Percentiles rank a stretch among this genome's conserved stretches.
These are phyloP conservation scores for Arctostaphylos glauca DNA, from an alignment of 148 eudicot genomes.

Conservation along the genomic window DNA sequence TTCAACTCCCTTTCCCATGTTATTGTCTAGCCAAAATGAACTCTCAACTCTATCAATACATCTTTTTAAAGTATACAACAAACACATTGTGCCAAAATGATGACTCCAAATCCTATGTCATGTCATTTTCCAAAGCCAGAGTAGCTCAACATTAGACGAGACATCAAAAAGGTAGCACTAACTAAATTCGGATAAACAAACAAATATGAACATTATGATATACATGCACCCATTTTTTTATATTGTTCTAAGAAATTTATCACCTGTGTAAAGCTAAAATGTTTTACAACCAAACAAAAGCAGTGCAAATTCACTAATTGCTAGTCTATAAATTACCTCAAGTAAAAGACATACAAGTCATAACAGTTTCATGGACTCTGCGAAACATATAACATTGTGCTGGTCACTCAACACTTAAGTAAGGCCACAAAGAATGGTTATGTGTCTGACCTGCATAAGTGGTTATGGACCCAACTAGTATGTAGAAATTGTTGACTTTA, in stretches of 20 bases:
- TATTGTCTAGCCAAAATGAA: background rate
- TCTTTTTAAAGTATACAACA: background rate
- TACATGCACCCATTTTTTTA: background rate
- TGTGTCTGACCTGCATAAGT: background rate
- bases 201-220: background rate
- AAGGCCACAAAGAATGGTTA: background rate
- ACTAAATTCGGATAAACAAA: background rate
- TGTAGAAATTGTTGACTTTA: background rate
- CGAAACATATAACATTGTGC: background rate
- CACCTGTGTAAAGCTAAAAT: background rate
- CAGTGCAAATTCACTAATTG: background rate
- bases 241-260: background rate
- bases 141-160: background rate
- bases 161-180: background rate
- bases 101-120: background rate
- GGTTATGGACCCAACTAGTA: background rate
- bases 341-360: background rate
- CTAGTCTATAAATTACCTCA: background rate
- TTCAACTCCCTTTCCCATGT: background rate
- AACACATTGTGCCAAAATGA: background rate
- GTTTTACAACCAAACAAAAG: background rate
- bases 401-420: background rate
- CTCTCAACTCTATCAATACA: background rate
- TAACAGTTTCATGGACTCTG: background rate
- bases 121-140: background rate